These are phyloP conservation scores for Lecanicillium sp. DNA, from an alignment of 2,329 filamentous ascomycete genomes.

Conservation along the genomic window DNA sequence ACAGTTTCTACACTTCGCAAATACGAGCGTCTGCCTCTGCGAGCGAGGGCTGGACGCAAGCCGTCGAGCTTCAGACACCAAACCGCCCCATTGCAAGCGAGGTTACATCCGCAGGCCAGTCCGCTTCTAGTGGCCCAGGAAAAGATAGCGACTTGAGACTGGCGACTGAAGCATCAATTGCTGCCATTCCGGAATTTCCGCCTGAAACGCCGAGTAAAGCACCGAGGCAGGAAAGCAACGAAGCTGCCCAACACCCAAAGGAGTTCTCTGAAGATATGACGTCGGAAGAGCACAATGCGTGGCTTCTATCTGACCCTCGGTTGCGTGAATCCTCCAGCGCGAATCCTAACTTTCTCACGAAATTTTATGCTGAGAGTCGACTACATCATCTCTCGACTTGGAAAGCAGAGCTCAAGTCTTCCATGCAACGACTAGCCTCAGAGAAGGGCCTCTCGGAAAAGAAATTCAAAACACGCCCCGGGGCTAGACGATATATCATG, in stretches of 20 bases:
- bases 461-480: conserved; percentile 47
- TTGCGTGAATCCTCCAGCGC: conserved; percentile 85
- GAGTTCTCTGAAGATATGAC: conserved; percentile 59
- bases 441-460: conserved; percentile 52
- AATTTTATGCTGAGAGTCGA: conserved; percentile 92
- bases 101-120: background rate
- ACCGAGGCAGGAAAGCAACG: background rate
- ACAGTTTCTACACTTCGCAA: conserved; percentile 77
- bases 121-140: conserved; percentile 15
- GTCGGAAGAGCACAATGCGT: conserved; percentile 87
- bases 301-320: conserved; percentile 75
- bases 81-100: conserved; percentile 5
- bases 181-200: conserved; percentile 15
- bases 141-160: background rate
- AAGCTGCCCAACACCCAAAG: background rate
- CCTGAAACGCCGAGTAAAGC: background rate
- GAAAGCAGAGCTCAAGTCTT: conserved; percentile 91
- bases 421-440: conserved; percentile 72
- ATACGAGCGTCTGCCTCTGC: conserved; percentile 40
- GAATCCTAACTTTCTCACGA: conserved; percentile 87
- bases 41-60: conserved; percentile 24
- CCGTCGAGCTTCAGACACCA: conserved; percentile 24
- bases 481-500: conserved; percentile 73
- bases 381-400: conserved; percentile 92
- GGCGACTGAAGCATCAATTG: background rate